phyloP scores from a whole-genome alignment of 106 monocot genomes.

The Allium fistulosum region DNA sequence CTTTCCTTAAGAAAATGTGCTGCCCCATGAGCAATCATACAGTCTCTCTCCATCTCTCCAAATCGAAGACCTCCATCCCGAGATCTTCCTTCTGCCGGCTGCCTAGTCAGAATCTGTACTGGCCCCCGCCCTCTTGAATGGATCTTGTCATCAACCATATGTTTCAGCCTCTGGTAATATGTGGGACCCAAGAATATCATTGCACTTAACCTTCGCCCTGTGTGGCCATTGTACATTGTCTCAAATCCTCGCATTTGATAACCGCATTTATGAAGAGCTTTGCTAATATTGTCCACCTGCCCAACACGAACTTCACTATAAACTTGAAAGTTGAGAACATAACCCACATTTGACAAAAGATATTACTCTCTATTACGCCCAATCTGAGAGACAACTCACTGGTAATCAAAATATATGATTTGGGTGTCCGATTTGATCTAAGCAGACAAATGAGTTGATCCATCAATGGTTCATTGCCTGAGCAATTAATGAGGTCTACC shows the following conservation, averaged over 20 bases:
- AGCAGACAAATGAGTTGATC: not conserved
- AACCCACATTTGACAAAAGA: not conserved
- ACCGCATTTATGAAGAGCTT: constrained; percentile 94
- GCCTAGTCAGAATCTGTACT: constrained; percentile 93
- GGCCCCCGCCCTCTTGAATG: constrained; percentile 96
- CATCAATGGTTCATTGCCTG: not conserved
- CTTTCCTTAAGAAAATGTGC: constrained; percentile 93
- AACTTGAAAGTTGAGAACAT: not conserved
- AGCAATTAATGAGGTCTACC: not conserved
- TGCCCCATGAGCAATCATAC: constrained; percentile 99
- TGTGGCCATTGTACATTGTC: constrained; percentile 99
- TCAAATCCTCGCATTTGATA: constrained; percentile 99
- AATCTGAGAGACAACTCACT: no score
- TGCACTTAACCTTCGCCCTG: constrained; percentile 72
- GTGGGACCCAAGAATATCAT: constrained; percentile 99
- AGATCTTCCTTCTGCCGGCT: constrained; percentile 95
- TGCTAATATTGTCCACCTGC: constrained; percentile 98
- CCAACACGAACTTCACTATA: not conserved
- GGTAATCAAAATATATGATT: not conserved
- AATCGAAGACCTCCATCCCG: constrained; percentile 91
- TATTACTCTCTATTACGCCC: not conserved
- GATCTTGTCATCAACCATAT: constrained; percentile 99
- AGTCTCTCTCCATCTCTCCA: constrained; percentile 99
- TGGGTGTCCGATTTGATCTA: not conserved
- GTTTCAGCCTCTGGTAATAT: constrained; percentile 96